Conservation (phyloP, 139 green algal species). For the Astrephomene gubernaculifera region DNA sequence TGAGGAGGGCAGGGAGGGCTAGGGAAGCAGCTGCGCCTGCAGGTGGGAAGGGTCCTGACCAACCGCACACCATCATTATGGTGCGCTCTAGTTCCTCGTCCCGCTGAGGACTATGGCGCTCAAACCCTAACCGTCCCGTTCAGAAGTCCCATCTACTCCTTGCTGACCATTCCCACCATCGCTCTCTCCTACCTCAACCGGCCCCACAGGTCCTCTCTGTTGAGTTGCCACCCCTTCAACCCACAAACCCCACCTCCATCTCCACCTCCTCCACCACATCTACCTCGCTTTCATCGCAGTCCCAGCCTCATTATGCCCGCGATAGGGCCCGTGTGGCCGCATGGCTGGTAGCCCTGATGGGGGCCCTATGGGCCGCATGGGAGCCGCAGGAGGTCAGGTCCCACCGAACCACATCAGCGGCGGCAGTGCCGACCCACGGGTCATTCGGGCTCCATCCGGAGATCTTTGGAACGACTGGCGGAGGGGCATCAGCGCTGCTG, state of each 20-base stretch:
- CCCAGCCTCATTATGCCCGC: not conserved
- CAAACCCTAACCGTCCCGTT: not conserved
- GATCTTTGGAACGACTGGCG: no score
- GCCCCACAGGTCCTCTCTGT: not conserved
- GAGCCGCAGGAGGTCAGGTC: no score
- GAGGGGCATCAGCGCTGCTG: not conserved
- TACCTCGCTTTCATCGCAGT: not conserved
- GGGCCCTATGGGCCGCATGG: slow-evolving; percentile 24
- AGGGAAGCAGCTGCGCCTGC: no score
- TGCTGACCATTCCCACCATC: not conserved
- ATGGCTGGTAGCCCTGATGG: slow-evolving; percentile 16
- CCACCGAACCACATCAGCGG: no score
- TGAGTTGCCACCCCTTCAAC: not conserved
- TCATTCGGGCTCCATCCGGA: no score
- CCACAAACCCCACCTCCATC: not conserved
- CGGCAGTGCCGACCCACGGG: no score
- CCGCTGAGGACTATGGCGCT: not conserved
- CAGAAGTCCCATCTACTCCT: not conserved
- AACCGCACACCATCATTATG: no score
- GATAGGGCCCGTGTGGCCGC: not conserved
- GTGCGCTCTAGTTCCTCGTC: not conserved
- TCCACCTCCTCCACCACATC: not conserved
- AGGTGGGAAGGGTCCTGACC: not conserved
- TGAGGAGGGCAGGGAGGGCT: no score
- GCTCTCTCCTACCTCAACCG: not conserved